Conservation (phyloP, 257 asterid genomes). For the Nicotiana sylvestris region DNA sequence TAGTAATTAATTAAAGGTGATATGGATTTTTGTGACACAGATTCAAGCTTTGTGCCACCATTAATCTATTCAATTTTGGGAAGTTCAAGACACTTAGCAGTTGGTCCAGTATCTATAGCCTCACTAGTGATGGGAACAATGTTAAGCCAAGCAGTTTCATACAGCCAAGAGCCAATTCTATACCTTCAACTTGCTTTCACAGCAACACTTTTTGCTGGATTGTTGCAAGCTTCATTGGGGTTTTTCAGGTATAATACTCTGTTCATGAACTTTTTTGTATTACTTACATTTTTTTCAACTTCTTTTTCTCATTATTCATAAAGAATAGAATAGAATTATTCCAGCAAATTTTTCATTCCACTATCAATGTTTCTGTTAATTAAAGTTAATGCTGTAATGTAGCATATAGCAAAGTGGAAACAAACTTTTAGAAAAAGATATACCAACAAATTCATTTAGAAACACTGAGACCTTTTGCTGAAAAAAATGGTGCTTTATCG, state of each 20-base stretch:
- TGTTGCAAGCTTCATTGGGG: conserved; percentile 76
- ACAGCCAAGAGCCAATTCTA: conserved; percentile 37
- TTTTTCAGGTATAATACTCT: conserved; percentile 44
- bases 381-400: background rate
- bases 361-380: background rate
- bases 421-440: background rate
- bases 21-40: conserved; percentile 26
- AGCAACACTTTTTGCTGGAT: conserved; percentile 76
- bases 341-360: background rate
- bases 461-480: background rate
- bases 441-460: background rate
- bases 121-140: conserved; percentile 93
- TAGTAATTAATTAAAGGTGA: background rate
- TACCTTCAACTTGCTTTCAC: conserved; percentile 83
- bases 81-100: conserved; percentile 76
- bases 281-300: background rate
- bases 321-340: background rate
- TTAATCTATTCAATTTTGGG: conserved; percentile 81
- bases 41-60: conserved; percentile 92
- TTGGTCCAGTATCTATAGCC: conserved; percentile 84
- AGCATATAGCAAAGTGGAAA: background rate
- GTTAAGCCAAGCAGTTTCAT: conserved; percentile 60
- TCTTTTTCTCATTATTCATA: background rate
- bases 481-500: background rate
- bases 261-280: background rate